Conservation (phyloP, 768 basidiomycete species). For the Podaxis sp. region DNA sequence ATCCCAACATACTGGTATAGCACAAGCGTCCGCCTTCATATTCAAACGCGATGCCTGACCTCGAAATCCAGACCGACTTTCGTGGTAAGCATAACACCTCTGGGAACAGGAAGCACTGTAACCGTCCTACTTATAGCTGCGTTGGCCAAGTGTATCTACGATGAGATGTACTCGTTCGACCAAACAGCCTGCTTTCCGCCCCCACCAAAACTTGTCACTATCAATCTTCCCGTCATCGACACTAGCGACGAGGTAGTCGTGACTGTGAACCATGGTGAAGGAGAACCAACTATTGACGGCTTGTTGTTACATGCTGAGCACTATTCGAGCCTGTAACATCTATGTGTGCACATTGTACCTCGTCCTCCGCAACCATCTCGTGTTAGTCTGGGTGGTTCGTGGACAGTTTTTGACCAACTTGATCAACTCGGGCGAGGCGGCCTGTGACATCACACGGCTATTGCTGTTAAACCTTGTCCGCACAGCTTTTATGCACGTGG, state of each 20-base stretch:
- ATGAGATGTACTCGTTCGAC: background rate
- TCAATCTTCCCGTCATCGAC: background rate
- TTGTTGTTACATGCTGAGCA: background rate
- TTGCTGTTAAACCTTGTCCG: no score
- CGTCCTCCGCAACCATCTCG: no score
- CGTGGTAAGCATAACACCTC: background rate
- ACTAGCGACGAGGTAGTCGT: background rate
- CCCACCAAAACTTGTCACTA: background rate
- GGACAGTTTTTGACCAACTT: no score
- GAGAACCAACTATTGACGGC: background rate
- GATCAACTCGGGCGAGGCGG: no score
- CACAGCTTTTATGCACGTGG: no score
- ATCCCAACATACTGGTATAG: no score
- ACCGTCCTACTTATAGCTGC: background rate
- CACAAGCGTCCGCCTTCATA: no score
- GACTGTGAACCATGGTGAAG: background rate
- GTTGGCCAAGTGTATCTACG: background rate
- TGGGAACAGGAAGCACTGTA: background rate
- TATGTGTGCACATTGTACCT: no score
- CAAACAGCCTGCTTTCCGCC: background rate
- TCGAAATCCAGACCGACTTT: background rate
- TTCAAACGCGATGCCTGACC: no score
- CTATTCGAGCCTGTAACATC: background rate
- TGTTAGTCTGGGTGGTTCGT: no score
- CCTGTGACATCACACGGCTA: no score